Conservation (phyloP, 2,329 filamentous ascomycete genomes). For the Monosporascus sp. region DNA sequence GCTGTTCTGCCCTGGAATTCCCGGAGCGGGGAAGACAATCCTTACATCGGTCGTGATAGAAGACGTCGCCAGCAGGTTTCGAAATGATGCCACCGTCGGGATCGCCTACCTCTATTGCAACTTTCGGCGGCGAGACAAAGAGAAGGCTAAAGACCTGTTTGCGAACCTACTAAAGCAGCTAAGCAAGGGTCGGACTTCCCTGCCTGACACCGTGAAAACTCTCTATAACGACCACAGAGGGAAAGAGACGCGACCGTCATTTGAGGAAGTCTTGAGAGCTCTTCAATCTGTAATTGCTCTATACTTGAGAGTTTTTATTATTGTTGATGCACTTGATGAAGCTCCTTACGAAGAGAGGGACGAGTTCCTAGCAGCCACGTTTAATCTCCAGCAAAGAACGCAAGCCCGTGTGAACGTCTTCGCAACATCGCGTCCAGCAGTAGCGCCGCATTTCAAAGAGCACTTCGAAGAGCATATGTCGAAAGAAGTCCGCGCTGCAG, state of each 20-base stretch:
- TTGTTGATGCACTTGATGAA: slow-evolving; percentile 15
- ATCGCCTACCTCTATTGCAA: no score
- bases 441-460: slow-evolving; percentile 9
- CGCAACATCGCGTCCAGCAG: slow-evolving; percentile 7
- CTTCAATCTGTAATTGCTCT: slow-evolving; percentile 8
- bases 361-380: slow-evolving; percentile 5
- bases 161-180: slow-evolving; percentile 35
- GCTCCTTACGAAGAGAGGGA: slow-evolving; percentile 1
- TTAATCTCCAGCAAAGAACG: slow-evolving; percentile 3
- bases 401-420: slow-evolving; percentile 7
- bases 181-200: slow-evolving; percentile 5
- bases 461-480: slow-evolving; percentile 3
- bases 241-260: slow-evolving; percentile 15
- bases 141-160: slow-evolving; percentile 23
- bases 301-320: slow-evolving; percentile 17
- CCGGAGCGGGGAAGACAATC: slow-evolving; percentile 45
- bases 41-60: slow-evolving; percentile 36
- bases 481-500: slow-evolving; percentile 26
- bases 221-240: slow-evolving; percentile 21
- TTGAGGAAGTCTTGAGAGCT: slow-evolving; percentile 11
- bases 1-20: no score
- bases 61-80: slow-evolving; percentile 26
- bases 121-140: no score
- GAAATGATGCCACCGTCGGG: slow-evolving; percentile 35
- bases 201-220: slow-evolving; percentile 19